phyloP scores from a whole-genome alignment of 768 basidiomycete genomes.

The Agaricus sinodeliciosus region DNA sequence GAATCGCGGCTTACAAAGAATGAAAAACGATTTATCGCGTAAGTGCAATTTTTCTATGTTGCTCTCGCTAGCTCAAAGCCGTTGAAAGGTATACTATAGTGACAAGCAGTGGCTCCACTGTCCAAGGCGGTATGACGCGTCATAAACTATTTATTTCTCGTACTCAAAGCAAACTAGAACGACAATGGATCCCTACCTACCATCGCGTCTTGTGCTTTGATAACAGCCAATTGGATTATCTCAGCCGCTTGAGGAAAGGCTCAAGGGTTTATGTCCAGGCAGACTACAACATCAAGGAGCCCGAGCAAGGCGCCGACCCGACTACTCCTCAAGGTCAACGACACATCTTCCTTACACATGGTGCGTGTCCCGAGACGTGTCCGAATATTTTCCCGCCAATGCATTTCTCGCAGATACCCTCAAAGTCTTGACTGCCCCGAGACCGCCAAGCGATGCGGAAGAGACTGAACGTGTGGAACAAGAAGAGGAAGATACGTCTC shows the following conservation, averaged over 20 bases:
- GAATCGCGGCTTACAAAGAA: conserved; percentile 61
- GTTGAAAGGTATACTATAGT: conserved; percentile 67
- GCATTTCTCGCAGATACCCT: conserved; percentile 38
- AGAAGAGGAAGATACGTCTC: too few relatives aligned
- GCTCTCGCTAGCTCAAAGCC: neutral
- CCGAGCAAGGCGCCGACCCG: conserved; percentile 60
- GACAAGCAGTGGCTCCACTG: conserved; percentile 43
- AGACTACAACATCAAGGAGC: conserved; percentile 67
- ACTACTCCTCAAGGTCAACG: conserved; percentile 66
- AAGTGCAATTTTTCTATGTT: conserved; percentile 20
- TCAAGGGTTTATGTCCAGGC: conserved; percentile 78
- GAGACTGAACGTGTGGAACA: too few relatives aligned
- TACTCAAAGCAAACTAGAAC: conserved; percentile 34
- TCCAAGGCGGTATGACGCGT: conserved; percentile 55
- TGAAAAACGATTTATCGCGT: conserved; percentile 78
- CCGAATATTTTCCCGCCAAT: neutral
- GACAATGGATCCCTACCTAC: conserved; percentile 56
- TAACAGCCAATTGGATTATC: conserved; percentile 52
- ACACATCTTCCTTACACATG: conserved; percentile 78
- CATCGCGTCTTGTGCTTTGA: conserved; percentile 73
- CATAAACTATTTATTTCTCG: conserved; percentile 17
- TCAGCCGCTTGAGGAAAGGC: conserved; percentile 63
- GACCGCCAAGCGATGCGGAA: neutral
- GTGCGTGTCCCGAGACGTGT: conserved; percentile 28
- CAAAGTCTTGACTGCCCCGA: conserved; percentile 36